Evolutionary conservation across 108 stramenopile species (phyloP), one percentile per base, ranked within the genome.

Genomic region (Pseudonitzschia delicatissima): DNA sequence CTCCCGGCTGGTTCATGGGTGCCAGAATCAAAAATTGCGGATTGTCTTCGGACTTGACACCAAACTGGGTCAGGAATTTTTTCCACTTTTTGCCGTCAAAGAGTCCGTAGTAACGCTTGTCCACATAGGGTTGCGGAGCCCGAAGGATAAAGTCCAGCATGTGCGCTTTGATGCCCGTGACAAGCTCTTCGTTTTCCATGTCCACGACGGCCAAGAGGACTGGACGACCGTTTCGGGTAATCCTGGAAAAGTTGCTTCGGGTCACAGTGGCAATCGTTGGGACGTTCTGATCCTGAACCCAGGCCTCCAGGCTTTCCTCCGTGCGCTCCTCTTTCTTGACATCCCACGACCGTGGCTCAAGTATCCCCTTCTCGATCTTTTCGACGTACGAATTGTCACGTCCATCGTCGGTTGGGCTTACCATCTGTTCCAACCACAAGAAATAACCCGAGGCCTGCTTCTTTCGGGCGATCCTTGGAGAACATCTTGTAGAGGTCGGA

Each of bases 31-130:
- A 67, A 6, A 85, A 36, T 59, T 91, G 86, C 9, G 93, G 93
- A 13, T 85, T 57, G 18, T 77, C 68, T 32, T 73, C 66, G 28
- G 35, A 32, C 4, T 44, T 34, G 25, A 94, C 76, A 12, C 65
- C 57, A 63, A 91, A 94, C 61, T 94, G 90, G 17, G 69, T 33
- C 12, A 91, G 50, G 64, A 94, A 94, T 36, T 83, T 81, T 13
- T 70, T 63, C 86, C 84, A 94, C 51, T 77, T 75, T 47, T 68
- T 77, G 8, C 93, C 93, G 63, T 94, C 87, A 78, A 94, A 86
- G 7, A 60, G 75, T 39, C 84, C 86, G 74, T 77, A 94, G 42
- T 82, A 76, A 49, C 87, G 91, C 42, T 80, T 66, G 9, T 86
- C 80, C 18, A 35, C 50, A 20, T 61, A 71, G 32, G 68, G 40